Evolutionary conservation across 495 filamentous ascomycete species (phyloP), one percentile per base, ranked within the genome.

Genomic region (Tuber aestivum): DNA sequence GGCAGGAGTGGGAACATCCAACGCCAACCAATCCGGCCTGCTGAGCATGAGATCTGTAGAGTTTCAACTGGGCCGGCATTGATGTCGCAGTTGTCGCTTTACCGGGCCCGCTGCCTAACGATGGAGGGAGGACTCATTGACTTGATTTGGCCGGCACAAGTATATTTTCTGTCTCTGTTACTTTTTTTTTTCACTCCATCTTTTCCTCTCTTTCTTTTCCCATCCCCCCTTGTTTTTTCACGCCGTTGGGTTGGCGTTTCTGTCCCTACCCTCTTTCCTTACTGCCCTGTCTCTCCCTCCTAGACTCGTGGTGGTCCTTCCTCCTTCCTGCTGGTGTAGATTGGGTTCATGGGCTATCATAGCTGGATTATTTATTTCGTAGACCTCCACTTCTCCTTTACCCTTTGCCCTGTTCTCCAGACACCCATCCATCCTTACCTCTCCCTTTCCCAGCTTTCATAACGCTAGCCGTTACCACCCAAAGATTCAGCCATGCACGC

Each of bases 391-490:
- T 35, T 4, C 56, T 35, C 27, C 10, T 61, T 61, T 61, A 61
- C 50, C 20, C 21, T n/a, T n/a, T n/a, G 8, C 23, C 12, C 23
- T 12, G 48, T 10, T n/a, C 10, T 61, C 50, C 9, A n/a, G n/a
- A 61, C 10, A 27, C 10, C 50, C 4, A 1, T 61, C 37, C 42
- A 37, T 16, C 23, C 71, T 68, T 27, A 14, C 37, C 40, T 44
- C 18, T 16, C 14, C 41, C 48, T 12, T 73, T 61, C 41, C 23
- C 72, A 61, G 14, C 38, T 14, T 56, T 41, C 41, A 40, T 42
- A 37, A 70, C 61, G 73, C 69, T 71, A 68, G 69, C 69, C 69
- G 69, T 75, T 75, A 18, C n/a, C 41, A 20, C 45, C 7, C 68
- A 70, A 68, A 23, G 12, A 70, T 41, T 14, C 9, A 72, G 50